Evolutionary conservation across 805 yeast genomes (phyloP).

Genomic region (Komagataella populi): DNA sequence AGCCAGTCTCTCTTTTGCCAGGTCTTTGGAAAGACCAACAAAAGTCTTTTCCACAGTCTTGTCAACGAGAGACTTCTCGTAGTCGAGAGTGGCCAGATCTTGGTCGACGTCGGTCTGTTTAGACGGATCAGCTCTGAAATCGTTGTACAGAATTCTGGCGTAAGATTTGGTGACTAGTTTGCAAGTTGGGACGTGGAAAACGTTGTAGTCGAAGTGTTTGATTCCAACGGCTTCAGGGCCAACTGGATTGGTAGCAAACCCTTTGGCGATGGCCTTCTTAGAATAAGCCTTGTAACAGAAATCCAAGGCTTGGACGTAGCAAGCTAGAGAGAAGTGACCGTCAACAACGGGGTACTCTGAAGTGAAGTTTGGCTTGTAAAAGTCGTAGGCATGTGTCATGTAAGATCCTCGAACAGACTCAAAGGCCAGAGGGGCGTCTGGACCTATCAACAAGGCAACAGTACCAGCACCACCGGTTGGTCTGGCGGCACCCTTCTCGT

Average conservation of each 20-base stretch:
- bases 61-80: slow-evolving; percentile 71
- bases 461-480: slow-evolving; percentile 99
- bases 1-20: slow-evolving; percentile 51
- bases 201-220: slow-evolving; percentile 76
- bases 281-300: slow-evolving; percentile 74
- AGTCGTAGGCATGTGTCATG: slow-evolving; percentile 96
- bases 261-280: slow-evolving; percentile 49
- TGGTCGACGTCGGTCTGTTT: slow-evolving; percentile 43
- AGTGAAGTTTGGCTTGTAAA: slow-evolving; percentile 95
- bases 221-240: slow-evolving; percentile 51
- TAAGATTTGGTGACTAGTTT: slow-evolving; percentile 86
- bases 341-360: slow-evolving; percentile 95
- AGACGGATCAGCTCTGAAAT: slow-evolving; percentile 60
- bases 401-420: slow-evolving; percentile 81
- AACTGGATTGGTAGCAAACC: slow-evolving; percentile 27
- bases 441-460: slow-evolving; percentile 89
- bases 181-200: slow-evolving; percentile 97
- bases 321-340: slow-evolving; percentile 88
- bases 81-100: slow-evolving; percentile 39
- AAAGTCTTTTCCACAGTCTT: slow-evolving; percentile 76
- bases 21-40: slow-evolving; percentile 61
- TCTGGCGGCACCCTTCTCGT: slow-evolving; percentile 95
- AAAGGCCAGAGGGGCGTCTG: slow-evolving; percentile 93
- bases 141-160: slow-evolving; percentile 86
- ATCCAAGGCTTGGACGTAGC: slow-evolving; percentile 92